These are phyloP conservation scores for Morella rubra DNA, from an alignment of 306 rosid genomes.

Conservation along the genomic window DNA sequence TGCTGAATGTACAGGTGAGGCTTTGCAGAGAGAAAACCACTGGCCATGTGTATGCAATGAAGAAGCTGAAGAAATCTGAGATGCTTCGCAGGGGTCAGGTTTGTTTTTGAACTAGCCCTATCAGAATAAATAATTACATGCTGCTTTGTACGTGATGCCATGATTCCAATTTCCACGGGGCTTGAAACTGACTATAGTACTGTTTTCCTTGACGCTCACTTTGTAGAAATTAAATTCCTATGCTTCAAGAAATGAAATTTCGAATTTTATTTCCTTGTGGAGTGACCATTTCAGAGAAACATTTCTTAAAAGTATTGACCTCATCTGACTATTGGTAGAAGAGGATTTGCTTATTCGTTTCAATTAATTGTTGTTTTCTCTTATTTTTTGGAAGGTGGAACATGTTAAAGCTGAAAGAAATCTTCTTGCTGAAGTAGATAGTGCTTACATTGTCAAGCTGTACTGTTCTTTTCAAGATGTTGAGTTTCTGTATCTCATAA, in stretches of 20 bases:
- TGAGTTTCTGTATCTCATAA: slow-evolving; percentile 76
- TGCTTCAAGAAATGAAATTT: neutral
- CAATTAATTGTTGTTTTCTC: neutral
- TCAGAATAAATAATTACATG: neutral
- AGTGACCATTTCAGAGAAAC: neutral
- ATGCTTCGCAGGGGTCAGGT: slow-evolving; percentile 93
- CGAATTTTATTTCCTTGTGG: neutral
- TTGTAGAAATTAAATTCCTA: neutral
- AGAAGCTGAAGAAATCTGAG: slow-evolving; percentile 88
- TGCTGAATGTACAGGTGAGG: slow-evolving; percentile 60
- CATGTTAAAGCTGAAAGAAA: slow-evolving; percentile 94
- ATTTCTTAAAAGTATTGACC: neutral
- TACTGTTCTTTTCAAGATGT: slow-evolving; percentile 94
- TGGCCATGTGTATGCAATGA: slow-evolving; percentile 87
- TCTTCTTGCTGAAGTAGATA: slow-evolving; percentile 88
- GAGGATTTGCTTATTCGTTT: neutral
- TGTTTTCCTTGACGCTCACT: neutral
- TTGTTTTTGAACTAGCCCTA: slow-evolving; percentile 6
- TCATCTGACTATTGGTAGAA: neutral
- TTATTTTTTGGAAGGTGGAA: slow-evolving; percentile 59
- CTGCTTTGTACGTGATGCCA: neutral
- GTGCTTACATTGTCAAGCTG: slow-evolving; percentile 80
- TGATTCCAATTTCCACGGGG: neutral
- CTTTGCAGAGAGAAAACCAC: slow-evolving; percentile 76
- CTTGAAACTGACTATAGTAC: neutral